Evolutionary conservation across 2,329 filamentous ascomycete genomes (phyloP).

Genomic region (Cadophora sp.): DNA sequence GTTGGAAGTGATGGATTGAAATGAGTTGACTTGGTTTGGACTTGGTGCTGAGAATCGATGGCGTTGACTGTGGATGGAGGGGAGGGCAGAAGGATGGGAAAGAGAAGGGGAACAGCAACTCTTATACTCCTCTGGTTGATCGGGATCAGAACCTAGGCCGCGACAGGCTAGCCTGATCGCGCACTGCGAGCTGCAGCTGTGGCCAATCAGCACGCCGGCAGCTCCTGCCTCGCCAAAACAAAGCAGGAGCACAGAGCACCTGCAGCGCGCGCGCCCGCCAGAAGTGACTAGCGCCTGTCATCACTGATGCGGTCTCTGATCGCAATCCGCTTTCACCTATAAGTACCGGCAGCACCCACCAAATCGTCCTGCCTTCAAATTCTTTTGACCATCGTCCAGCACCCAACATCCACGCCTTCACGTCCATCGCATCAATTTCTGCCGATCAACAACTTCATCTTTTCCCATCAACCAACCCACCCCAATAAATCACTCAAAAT

Average conservation of each 20-base stretch:
- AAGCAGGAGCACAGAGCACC: background rate
- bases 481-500: conserved; percentile 74
- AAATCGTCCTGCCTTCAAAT: background rate
- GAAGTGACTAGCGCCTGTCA: background rate
- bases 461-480: conserved; percentile 41
- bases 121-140: too few relatives aligned
- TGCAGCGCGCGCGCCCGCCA: too few relatives aligned
- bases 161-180: background rate
- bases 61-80: conserved; percentile 18
- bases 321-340: too few relatives aligned
- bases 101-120: conserved; percentile 2
- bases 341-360: background rate
- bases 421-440: conserved; percentile 14
- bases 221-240: background rate
- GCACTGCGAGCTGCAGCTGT: background rate
- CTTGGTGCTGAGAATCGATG: conserved; percentile 9
- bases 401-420: conserved; percentile 28
- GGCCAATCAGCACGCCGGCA: background rate
- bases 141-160: background rate
- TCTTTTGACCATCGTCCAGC: background rate
- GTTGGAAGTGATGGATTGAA: conserved; percentile 42
- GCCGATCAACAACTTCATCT: conserved; percentile 9
- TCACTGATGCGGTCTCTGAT: background rate
- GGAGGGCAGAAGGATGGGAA: conserved; percentile 9
- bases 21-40: conserved; percentile 20